A percentile compares a stretch with the other conserved stretches of the same genome.
These are phyloP conservation scores for Colletotrichum sp. DNA, from an alignment of 2,329 filamentous ascomycete species.

Conservation along the genomic window DNA sequence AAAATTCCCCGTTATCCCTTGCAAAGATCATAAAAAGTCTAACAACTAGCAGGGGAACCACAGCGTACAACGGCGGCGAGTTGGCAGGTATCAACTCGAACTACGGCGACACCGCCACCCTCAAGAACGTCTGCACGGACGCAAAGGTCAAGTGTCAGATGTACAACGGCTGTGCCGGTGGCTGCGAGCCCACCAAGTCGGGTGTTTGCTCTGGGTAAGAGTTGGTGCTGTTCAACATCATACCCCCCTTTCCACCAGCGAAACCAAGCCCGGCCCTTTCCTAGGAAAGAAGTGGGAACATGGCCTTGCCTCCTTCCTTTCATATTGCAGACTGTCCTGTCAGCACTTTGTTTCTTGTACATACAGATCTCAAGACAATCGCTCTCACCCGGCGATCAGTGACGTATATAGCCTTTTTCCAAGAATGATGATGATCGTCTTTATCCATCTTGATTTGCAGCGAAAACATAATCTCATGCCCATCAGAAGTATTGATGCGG, in stretches of 20 bases:
- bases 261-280: not conserved
- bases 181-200: conserved; percentile 30
- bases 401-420: not conserved
- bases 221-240: not conserved
- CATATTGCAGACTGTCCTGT: not conserved
- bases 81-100: conserved; percentile 46
- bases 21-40: too few relatives aligned
- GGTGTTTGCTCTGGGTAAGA: conserved; percentile 29
- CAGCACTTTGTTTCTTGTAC: not conserved
- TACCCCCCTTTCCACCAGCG: not conserved
- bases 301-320: not conserved
- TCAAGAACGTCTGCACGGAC: conserved; percentile 29
- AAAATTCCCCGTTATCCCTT: too few relatives aligned
- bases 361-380: not conserved
- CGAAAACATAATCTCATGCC: not conserved
- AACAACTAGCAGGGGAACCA: too few relatives aligned
- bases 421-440: not conserved
- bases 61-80: conserved; percentile 41
- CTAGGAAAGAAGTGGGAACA: not conserved
- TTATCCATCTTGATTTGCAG: not conserved
- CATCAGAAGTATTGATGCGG: not conserved
- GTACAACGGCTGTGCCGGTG: conserved; percentile 30
- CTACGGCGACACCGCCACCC: conserved; percentile 37
- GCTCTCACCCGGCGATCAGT: not conserved
- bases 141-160: conserved; percentile 25